Evolutionary conservation across 352 stramenopile species (phyloP).

Genomic region (Phytophthora brassicae): DNA sequence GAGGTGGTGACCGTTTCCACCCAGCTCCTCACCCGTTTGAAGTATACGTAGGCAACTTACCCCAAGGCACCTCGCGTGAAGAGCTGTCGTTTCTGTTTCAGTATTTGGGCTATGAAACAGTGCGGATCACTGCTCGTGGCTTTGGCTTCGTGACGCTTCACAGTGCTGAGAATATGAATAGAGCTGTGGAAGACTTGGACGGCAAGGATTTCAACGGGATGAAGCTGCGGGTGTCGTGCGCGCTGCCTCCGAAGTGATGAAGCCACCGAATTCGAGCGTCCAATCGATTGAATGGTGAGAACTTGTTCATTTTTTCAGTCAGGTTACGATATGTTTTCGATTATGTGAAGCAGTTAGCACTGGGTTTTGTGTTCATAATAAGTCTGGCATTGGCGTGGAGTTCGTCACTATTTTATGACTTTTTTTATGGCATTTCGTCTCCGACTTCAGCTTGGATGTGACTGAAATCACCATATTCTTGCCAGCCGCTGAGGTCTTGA

Average conservation of each 20-base stretch:
- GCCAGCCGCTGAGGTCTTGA: constrained; percentile 17
- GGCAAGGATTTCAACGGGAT: constrained; percentile 80
- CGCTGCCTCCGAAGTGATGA: constrained; percentile 50
- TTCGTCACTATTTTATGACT: not conserved
- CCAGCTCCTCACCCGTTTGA: constrained; percentile 67
- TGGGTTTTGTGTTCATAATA: not conserved
- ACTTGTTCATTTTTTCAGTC: not conserved
- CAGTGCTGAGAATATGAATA: constrained; percentile 76
- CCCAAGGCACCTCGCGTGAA: constrained; percentile 74
- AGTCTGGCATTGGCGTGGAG: not conserved
- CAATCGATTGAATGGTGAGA: not conserved
- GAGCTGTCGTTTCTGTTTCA: constrained; percentile 83
- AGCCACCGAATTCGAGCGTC: not conserved
- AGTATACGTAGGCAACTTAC: constrained; percentile 85
- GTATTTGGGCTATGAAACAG: constrained; percentile 78
- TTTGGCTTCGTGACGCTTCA: constrained; percentile 85
- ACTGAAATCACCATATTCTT: constrained; percentile 30
- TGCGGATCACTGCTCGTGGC: constrained; percentile 80
- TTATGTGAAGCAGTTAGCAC: not conserved
- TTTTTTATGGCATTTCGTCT: constrained; percentile 1
- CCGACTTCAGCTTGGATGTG: constrained; percentile 13
- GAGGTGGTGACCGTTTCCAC: constrained; percentile 47
- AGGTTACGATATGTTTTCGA: not conserved
- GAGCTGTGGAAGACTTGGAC: constrained; percentile 79
- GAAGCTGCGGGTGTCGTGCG: constrained; percentile 71